phyloP scores from a whole-genome alignment of 2,329 filamentous ascomycete species.

The Sphaceloma murrayae region DNA sequence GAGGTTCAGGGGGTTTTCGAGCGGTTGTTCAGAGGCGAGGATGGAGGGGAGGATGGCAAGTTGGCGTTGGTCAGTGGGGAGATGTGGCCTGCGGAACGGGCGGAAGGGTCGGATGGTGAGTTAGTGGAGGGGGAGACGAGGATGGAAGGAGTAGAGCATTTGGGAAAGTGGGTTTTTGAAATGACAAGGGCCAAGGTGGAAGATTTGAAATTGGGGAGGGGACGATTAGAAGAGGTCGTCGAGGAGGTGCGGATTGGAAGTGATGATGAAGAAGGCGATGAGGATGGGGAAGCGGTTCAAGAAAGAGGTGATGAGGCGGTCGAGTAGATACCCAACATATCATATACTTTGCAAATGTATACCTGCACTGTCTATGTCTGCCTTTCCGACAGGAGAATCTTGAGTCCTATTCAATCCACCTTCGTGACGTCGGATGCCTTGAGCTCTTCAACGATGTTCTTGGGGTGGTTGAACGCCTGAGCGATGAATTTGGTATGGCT shows the following conservation, averaged over 20 bases:
- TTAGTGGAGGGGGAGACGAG: conserved; percentile 61
- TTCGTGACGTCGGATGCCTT: conserved; percentile 11
- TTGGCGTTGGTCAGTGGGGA: conserved; percentile 75
- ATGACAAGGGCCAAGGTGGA: conserved; percentile 73
- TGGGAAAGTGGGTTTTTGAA: conserved; percentile 92
- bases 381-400: too few relatives aligned
- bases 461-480: conserved; percentile 6
- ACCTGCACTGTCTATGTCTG: too few relatives aligned
- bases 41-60: conserved; percentile 45
- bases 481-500: conserved; percentile 53
- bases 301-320: conserved; percentile 12
- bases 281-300: conserved; percentile 28
- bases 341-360: too few relatives aligned
- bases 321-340: conserved; percentile 12
- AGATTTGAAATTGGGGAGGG: conserved; percentile 41
- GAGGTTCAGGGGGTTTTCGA: conserved; percentile 84
- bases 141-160: conserved; percentile 88
- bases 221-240: conserved; percentile 26
- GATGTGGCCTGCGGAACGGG: conserved; percentile 57
- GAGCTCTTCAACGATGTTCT: conserved; percentile 9
- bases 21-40: conserved; percentile 62
- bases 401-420: too few relatives aligned
- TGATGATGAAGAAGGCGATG: conserved; percentile 23
- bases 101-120: conserved; percentile 38
- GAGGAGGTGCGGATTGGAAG: conserved; percentile 27